Evolutionary conservation across 768 basidiomycete species (phyloP).

Genomic region (Tulasnella sp.): DNA sequence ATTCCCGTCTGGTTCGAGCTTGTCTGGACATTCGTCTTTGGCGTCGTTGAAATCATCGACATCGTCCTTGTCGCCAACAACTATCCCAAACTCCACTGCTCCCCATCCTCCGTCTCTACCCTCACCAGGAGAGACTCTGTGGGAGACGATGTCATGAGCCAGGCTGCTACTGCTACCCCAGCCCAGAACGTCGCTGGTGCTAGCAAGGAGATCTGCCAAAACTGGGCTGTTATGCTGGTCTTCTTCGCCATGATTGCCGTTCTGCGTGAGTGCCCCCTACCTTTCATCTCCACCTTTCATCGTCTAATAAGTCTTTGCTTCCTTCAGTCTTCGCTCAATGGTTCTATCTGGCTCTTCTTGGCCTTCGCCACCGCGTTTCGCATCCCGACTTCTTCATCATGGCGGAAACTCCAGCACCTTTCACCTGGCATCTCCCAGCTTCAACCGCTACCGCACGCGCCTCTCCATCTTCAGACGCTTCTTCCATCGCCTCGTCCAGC

Average conservation of each 20-base stretch:
- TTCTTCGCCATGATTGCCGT: constrained; percentile 29
- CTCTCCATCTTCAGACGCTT: neutral
- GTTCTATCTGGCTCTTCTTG: constrained; percentile 23
- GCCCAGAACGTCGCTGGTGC: neutral
- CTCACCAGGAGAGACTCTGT: constrained; percentile 16
- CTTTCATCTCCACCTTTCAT: neutral
- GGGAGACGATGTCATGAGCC: neutral
- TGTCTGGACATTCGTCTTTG: constrained; percentile 35
- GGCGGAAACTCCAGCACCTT: constrained; percentile 23
- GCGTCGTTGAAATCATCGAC: constrained; percentile 26
- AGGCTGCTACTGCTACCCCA: neutral
- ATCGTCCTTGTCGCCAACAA: constrained; percentile 23
- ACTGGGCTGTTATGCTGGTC: constrained; percentile 29
- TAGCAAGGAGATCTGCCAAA: constrained; percentile 26
- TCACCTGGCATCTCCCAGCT: constrained; percentile 31
- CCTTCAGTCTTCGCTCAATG: constrained; percentile 13
- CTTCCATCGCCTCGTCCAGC: constrained; percentile 21
- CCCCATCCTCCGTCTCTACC: neutral
- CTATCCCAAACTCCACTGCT: constrained; percentile 26
- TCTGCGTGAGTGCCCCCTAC: constrained; percentile 5
- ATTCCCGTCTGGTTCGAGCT: constrained; percentile 37
- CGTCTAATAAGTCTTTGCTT: neutral
- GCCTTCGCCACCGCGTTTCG: constrained; percentile 31
- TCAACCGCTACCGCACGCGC: constrained; percentile 1
- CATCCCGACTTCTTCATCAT: constrained; percentile 31